These are phyloP conservation scores for Quercus phellos DNA, from an alignment of 331 rosid genomes.

Conservation along the genomic window DNA sequence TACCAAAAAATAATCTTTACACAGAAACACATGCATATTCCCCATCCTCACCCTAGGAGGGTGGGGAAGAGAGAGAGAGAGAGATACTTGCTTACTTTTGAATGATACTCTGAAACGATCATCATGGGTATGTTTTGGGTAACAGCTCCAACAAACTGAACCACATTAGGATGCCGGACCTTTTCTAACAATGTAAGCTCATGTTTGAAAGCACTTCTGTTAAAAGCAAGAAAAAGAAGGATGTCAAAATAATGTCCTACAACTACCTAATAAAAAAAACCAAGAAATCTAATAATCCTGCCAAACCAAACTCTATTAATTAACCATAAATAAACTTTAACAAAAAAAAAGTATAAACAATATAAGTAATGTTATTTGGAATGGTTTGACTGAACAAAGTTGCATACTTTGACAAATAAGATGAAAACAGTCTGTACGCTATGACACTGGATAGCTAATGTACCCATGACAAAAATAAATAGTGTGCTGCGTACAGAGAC, in stretches of 20 bases:
- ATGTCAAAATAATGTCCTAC: conserved; percentile 3
- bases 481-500: too few species aligned
- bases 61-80: conserved; percentile 1
- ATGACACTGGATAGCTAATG: too few species aligned
- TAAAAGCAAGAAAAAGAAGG: conserved; percentile 12
- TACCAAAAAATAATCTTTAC: not conserved
- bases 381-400: not conserved
- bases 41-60: too few species aligned
- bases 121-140: conserved; percentile 98
- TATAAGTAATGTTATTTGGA: not conserved
- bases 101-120: conserved; percentile 90
- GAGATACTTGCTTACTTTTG: conserved; percentile 57
- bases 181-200: conserved; percentile 86
- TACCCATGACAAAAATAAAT: too few species aligned
- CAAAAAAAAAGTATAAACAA: not conserved
- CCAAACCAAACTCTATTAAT: conserved; percentile 21
- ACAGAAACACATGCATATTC: not conserved
- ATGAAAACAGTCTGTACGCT: not conserved
- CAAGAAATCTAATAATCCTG: conserved; percentile 3
- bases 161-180: conserved; percentile 95
- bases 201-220: conserved; percentile 83
- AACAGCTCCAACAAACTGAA: conserved; percentile 99
- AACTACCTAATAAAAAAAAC: conserved; percentile 17
- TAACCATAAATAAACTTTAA: not conserved
- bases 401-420: not conserved